Evolutionary conservation across 305 asterid species (phyloP).

Genomic region (Fraxinus sp.): DNA sequence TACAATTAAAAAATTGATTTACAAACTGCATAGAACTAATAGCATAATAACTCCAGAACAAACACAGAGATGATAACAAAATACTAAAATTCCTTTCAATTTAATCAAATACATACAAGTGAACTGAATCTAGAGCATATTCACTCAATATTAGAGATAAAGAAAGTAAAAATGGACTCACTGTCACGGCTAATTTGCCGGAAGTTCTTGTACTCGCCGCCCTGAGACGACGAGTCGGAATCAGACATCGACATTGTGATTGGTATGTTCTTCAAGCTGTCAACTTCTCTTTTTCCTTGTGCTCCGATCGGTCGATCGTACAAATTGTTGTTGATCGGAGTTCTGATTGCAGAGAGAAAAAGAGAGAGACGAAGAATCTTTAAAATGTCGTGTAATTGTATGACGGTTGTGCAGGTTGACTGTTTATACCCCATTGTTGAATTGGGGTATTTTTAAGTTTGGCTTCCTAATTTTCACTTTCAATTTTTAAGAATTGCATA

Average conservation of each 20-base stretch:
- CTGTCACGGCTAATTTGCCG: constrained; percentile 93
- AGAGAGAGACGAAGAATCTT: constrained; percentile 1
- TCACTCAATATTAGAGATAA: background rate
- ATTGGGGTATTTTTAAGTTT: background rate
- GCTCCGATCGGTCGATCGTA: constrained; percentile 2
- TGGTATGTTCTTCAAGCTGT: constrained; percentile 6
- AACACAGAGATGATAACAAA: background rate
- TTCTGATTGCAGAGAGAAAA: constrained; percentile 1
- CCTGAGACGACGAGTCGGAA: constrained; percentile 94
- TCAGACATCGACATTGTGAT: constrained; percentile 77
- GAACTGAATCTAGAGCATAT: no score
- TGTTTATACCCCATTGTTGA: background rate
- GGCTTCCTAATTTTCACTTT: no score
- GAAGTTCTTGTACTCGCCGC: constrained; percentile 77
- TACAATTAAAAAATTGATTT: background rate
- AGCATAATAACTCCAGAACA: background rate
- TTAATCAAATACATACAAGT: no score
- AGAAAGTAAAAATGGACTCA: constrained; percentile 35
- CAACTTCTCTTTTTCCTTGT: constrained; percentile 4
- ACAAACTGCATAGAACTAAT: background rate
- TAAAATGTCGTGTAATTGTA: background rate
- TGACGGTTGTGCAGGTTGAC: constrained; percentile 3
- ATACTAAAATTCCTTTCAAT: no score
- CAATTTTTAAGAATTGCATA: no score
- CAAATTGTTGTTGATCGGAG: constrained; percentile 35